Evolutionary conservation across 1,284 basidiomycete species (phyloP), one percentile per base, ranked within the genome.

Genomic region (Stygiomarasmius scandens): DNA sequence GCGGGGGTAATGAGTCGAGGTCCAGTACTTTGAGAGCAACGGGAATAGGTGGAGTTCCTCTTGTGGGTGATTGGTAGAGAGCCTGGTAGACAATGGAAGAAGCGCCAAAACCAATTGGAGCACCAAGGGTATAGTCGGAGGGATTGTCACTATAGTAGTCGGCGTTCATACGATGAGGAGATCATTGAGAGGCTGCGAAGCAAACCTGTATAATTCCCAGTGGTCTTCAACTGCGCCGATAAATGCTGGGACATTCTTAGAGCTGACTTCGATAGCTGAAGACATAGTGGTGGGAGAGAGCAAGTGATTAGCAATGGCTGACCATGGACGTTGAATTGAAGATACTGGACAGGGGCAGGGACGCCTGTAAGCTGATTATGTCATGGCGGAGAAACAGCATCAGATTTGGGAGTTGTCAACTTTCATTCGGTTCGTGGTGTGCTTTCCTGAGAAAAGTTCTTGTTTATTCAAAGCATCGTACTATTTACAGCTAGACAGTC

Each of bases 1-100:
- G 81, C 1, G 77, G 87, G 0, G 88, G 85, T 29, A 91, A 82
- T 45, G 81, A 78, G 69, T 96, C 93, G 54, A 96, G 85, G 68
- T 96, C 92, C 55, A 95, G 84, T 54, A 96, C 90, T 72, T 95
- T 95, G 69, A 95, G 82, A 0, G 93, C 92, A 64, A 90, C 93
- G 5, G 89, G 83, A 38, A 81, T 77, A 6, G 79, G 72, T 24
- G 62, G 66, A 36, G 67, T 69, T 24, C 58, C 58, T 43, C 68
- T 70, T 73, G 56, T 16, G 63, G 63, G 75, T 55, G 69, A 85
- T 65, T 78, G 77, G 69, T 87, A 95, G 16, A 75, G 74, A 1
- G 94, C 93, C 27, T 87, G 73, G 66, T 94, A 92, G 12, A 96
- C 94, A 56, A 90, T 88, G 0, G 93, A 94, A 1, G 93, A 93